Evolutionary conservation across 305 asterid genomes (phyloP), one percentile per base, ranked within the genome.

Genomic region (Striga hermonthica): DNA sequence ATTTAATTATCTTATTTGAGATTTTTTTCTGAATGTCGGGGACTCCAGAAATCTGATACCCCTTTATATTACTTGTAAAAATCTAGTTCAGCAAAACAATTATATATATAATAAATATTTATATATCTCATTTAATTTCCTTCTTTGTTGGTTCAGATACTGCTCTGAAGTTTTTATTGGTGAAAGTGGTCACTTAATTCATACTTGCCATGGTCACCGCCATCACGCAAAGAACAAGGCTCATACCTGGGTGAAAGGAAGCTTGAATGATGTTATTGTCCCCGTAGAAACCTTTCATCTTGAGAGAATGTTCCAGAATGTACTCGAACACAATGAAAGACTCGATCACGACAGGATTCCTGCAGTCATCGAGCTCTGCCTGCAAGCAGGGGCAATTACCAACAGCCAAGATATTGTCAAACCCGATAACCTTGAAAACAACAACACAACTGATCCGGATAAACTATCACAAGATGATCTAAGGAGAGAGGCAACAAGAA

Each of bases 111-210:
- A 22, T 22, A 22, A 22, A 22, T 22, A 22, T 22, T 22, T 22
- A 22, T 22, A 22, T 22, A 22, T 22, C 31, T 22, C 31, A 22
- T 22, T 22, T 22, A 22, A 22, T 22, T 22, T 67, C 73, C 41
- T 55, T 54, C 69, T 74, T 50, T 57, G 66, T 67, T 37, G 70
- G 65, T 67, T 67, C 85, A 93, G 97, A 73, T 77, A 72, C 72
- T 93, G 96, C 82, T 76, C 96, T 9, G 99, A 93, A 86, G 95
- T 90, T 53, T 84, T 80, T 72, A 78, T 90, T 31, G 95, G 95
- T 10, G 93, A 84, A 61, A 72, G 69, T 64, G 99, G 99, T 55
- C 99, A 93, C 76, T 58, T 80, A 61, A 93, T 93, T 65, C 79
- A 69, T 78, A 83, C 95, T 5, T 93, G 99, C 69, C 79, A 65